Base-by-base conservation (phyloP, 768 basidiomycete species). In the Cystobasidium onofrii region DNA sequence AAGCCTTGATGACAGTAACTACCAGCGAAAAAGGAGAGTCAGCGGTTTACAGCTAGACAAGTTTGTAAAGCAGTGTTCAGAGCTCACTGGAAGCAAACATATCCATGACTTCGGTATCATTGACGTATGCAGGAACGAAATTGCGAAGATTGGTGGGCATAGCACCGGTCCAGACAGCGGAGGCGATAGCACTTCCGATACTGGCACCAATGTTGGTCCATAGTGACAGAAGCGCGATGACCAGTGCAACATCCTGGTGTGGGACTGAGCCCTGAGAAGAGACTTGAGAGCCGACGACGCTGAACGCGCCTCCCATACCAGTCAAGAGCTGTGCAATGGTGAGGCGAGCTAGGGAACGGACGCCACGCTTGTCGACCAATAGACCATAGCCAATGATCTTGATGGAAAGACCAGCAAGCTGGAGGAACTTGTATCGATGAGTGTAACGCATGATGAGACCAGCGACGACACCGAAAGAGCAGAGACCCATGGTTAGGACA, bases 181-280 rank as follows among this genome's bases (percentile, higher is more conserved):
- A 76, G 17, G 79, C 77, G 75, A 82, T 80, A 0, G 82, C 81
- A 1, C 72, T 75, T 0, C 80, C 81, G 63, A 82, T 79, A 0
- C 78, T 73, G 9, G 79, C 80, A 23, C 81, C 82, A 39, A 82
- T 74, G n/a, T 74, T 75, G 1, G 80, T 80, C 80, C 80, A 82
- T 13, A 83, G 76, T 12, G 76, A 64, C 10, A 83, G 75, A 18
- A 81, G 73, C 0, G 82, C 75, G 64, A 78, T 80, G 31, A 80
- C 80, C 34, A 81, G 76, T 0, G 81, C 82, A 52, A 82, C 75
- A 75, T 82, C 81, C 57, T 78, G 78, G 76, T 83, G 82, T 6
- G 81, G 80, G 0, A 83, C 82, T 1, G 78, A 80, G 1, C 79
- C 82, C 70, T 83, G 82, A 0, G 79, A 62, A 2, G 79, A 80